Conservation (phyloP, 2,329 filamentous ascomycete genomes). For the Pseudocercospora ulei region DNA sequence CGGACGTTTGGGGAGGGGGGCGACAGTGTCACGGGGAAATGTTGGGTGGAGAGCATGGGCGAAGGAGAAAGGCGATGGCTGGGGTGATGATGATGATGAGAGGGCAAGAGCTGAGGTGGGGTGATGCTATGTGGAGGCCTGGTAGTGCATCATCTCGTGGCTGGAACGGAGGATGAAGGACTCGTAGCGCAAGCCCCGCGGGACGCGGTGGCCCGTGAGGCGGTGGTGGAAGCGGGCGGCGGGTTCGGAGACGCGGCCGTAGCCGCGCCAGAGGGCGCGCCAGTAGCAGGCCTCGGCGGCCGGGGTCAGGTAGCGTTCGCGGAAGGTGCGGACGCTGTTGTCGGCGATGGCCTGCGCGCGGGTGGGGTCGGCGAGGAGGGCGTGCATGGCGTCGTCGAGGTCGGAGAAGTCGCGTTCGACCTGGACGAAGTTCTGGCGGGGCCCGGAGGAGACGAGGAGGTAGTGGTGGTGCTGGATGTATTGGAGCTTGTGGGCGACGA, state of each 20-base stretch:
- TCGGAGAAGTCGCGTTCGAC: conserved; percentile 25
- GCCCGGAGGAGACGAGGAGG: conserved; percentile 21
- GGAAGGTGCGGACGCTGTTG: conserved; percentile 26
- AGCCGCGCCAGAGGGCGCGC: conserved; percentile 19
- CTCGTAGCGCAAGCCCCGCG: conserved; percentile 21
- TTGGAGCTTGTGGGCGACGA: conserved; percentile 24
- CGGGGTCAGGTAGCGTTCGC: conserved; percentile 29
- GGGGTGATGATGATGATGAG: too few species aligned
- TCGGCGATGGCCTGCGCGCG: conserved; percentile 26
- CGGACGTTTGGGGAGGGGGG: too few species aligned
- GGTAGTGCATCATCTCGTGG: conserved; percentile 21
- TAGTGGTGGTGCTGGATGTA: conserved; percentile 26
- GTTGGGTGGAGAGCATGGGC: too few species aligned
- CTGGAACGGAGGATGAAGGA: conserved; percentile 20
- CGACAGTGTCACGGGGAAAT: too few species aligned
- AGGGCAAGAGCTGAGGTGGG: too few species aligned
- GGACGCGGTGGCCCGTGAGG: conserved; percentile 7
- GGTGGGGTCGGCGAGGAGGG: conserved; percentile 19
- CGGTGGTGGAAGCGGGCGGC: conserved; percentile 16
- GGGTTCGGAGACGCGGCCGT: conserved; percentile 16
- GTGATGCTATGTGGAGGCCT: too few species aligned
- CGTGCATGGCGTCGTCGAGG: conserved; percentile 20
- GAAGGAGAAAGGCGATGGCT: too few species aligned
- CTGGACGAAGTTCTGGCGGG: conserved; percentile 25
- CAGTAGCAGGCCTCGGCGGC: conserved; percentile 30